phyloP scores from a whole-genome alignment of 345 rosid species.

The Cardamine chenopodiifolia region DNA sequence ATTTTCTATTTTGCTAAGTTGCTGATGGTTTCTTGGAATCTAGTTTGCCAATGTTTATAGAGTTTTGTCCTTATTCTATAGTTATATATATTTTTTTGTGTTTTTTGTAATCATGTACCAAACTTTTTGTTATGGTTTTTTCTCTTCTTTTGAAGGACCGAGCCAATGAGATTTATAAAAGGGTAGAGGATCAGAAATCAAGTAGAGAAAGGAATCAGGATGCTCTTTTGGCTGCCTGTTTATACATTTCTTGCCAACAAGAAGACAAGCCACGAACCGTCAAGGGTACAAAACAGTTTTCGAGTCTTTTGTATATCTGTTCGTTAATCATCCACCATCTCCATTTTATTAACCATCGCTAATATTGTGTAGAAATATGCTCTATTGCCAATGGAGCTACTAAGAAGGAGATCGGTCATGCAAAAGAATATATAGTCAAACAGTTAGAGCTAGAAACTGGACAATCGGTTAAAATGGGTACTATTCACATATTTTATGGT shows the following conservation, averaged over 20 bases:
- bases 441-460: conserved; percentile 90
- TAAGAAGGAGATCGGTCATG: conserved; percentile 97
- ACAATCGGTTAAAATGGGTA: conserved; percentile 92
- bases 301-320: conserved; percentile 44
- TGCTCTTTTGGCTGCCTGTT: conserved; percentile 97
- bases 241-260: conserved; percentile 95
- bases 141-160: conserved; percentile 62
- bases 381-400: conserved; percentile 97
- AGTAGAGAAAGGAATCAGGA: conserved; percentile 99
- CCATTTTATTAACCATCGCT: conserved; percentile 44
- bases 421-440: conserved; percentile 96
- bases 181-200: conserved; percentile 96
- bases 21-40: conserved; percentile 14
- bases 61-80: neutral
- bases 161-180: conserved; percentile 95
- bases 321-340: conserved; percentile 49
- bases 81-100: neutral
- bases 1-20: neutral
- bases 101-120: neutral
- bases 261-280: conserved; percentile 98
- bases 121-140: neutral
- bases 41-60: neutral
- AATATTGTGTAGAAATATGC: conserved; percentile 74
- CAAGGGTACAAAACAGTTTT: conserved; percentile 68
- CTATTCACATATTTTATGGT: conserved; percentile 97